phyloP scores from a whole-genome alignment of 306 rosid species.

The Lathyrus tuberosus region DNA sequence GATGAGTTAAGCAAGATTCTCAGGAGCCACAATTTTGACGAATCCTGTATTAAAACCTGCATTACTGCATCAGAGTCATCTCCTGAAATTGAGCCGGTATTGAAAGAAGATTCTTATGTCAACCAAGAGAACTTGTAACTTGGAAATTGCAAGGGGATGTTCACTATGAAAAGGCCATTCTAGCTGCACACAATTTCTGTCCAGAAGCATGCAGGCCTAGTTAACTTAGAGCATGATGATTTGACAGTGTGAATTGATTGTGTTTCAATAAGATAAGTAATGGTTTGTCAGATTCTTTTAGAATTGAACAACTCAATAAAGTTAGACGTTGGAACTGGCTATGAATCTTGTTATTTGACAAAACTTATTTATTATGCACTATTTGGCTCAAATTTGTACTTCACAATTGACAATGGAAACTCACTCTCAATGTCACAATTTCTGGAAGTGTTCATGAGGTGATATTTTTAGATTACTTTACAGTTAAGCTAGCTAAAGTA shows the following conservation, averaged over 20 bases:
- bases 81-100: constrained; percentile 42
- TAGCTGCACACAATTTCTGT: no score
- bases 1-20: constrained; percentile 65
- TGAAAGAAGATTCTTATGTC: constrained; percentile 43
- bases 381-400: not conserved
- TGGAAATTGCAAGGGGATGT: not conserved
- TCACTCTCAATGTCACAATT: not conserved
- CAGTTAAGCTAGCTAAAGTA: not conserved
- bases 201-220: not conserved
- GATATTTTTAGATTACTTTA: no score
- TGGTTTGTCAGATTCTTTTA: constrained; percentile 7
- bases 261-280: constrained; percentile 12
- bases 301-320: constrained; percentile 3
- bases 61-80: constrained; percentile 47
- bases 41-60: constrained; percentile 53
- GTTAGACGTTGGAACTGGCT: not conserved
- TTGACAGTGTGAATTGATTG: constrained; percentile 9
- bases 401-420: constrained; percentile 5
- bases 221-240: constrained; percentile 21
- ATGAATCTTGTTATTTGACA: not conserved
- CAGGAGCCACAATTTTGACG: constrained; percentile 53
- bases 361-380: not conserved
- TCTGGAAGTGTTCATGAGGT: no score
- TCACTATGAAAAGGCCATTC: constrained; percentile 9
- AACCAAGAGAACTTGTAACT: constrained; percentile 17